Conservation (phyloP, 2,329 filamentous ascomycete species). For the Diaporthe aspalathi region DNA sequence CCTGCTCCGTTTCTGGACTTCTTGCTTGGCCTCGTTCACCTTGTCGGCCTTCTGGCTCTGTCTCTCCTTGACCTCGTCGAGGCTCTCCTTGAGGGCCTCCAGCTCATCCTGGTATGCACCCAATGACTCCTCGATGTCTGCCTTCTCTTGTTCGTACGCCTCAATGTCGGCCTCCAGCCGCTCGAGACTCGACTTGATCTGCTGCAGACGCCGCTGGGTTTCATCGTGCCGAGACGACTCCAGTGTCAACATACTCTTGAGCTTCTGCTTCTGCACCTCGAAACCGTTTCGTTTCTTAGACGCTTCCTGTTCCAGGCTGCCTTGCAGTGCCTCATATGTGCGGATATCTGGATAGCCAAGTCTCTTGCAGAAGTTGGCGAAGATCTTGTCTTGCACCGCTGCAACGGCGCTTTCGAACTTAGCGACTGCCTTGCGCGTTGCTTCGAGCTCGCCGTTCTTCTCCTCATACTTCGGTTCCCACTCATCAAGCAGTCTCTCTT, state of each 20-base stretch:
- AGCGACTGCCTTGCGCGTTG: conserved; percentile 60
- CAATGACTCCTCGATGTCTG: conserved; percentile 78
- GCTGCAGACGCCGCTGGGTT: conserved; percentile 75
- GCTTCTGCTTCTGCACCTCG: conserved; percentile 81
- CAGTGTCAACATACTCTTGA: conserved; percentile 72
- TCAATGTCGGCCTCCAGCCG: conserved; percentile 77
- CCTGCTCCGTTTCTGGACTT: conserved; percentile 86
- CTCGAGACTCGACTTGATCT: conserved; percentile 73
- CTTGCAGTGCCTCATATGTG: conserved; percentile 93
- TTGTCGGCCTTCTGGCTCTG: conserved; percentile 77
- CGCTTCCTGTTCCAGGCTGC: conserved; percentile 89
- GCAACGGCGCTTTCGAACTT: conserved; percentile 74
- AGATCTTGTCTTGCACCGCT: conserved; percentile 88
- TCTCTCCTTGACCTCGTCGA: conserved; percentile 76
- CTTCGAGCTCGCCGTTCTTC: conserved; percentile 75
- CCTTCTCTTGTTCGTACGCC: conserved; percentile 77
- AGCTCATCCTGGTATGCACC: conserved; percentile 80
- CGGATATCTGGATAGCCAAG: conserved; percentile 91
- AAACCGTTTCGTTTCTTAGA: conserved; percentile 89
- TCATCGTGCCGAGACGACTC: conserved; percentile 64
- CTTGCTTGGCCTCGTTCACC: conserved; percentile 80
- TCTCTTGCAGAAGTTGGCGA: conserved; percentile 84
- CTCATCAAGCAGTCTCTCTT: conserved; percentile 78
- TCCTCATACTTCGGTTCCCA: conserved; percentile 82
- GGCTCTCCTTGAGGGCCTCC: conserved; percentile 77